Percentiles rank a stretch among this genome's conserved stretches.
Conservation (phyloP, 1,284 basidiomycete species). For the Ganoderma leucocontextum region DNA sequence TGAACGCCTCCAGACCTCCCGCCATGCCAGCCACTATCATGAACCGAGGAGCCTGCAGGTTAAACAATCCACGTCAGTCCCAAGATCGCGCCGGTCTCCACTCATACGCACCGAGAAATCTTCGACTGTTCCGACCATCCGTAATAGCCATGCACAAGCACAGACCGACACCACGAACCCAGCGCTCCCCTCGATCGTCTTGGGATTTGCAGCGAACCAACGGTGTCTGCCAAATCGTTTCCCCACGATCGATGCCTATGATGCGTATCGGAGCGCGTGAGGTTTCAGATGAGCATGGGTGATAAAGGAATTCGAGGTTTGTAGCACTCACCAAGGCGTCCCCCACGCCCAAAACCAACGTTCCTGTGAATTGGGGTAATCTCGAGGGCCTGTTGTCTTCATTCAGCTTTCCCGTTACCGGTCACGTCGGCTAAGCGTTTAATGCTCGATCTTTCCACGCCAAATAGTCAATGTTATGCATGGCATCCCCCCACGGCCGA, state of each 20-base stretch:
- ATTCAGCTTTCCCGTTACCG: not conserved
- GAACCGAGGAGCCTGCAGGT: slow-evolving; percentile 60
- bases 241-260: slow-evolving; percentile 90
- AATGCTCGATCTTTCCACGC: not conserved
- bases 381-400: slow-evolving; percentile 61
- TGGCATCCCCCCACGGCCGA: not conserved
- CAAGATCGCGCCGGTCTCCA: slow-evolving; percentile 9
- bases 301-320: not conserved
- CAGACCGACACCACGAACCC: slow-evolving; percentile 85
- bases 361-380: slow-evolving; percentile 88
- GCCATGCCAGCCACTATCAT: slow-evolving; percentile 66
- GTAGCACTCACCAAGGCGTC: slow-evolving; percentile 83
- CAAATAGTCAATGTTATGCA: not conserved
- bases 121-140: slow-evolving; percentile 74
- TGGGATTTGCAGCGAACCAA: slow-evolving; percentile 86
- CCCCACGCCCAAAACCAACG: slow-evolving; percentile 90
- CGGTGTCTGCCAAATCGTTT: slow-evolving; percentile 80
- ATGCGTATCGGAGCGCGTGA: not conserved
- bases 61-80: slow-evolving; percentile 20
- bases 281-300: not conserved
- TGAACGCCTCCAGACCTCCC: slow-evolving; percentile 85
- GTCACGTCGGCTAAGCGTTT: not conserved
- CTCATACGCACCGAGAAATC: slow-evolving; percentile 72
- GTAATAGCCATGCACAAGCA: slow-evolving; percentile 72
- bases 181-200: slow-evolving; percentile 92